phyloP scores from a whole-genome alignment of 2,329 filamentous ascomycete species.

The Neonectria ditissima region DNA sequence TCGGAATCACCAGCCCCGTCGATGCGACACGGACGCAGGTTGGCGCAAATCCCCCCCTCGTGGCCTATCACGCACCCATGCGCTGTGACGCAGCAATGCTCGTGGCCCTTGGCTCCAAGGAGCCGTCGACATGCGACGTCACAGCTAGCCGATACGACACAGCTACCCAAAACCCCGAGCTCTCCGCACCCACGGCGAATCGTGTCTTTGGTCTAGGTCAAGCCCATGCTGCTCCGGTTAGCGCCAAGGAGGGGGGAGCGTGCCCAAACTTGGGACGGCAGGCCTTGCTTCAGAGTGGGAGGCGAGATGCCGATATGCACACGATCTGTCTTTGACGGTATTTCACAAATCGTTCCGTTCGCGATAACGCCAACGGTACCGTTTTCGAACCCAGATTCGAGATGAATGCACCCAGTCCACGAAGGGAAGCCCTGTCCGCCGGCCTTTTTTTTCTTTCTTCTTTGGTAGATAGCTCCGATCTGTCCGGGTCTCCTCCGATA shows the following conservation, averaged over 20 bases:
- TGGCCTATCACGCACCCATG: slow-evolving; percentile 21
- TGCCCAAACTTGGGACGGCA: background rate
- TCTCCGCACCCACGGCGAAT: background rate
- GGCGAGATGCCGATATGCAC: background rate
- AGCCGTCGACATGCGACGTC: slow-evolving; percentile 24
- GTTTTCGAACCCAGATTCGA: background rate
- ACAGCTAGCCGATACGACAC: slow-evolving; percentile 19
- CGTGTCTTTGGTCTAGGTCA: slow-evolving; percentile 3
- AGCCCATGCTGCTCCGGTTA: slow-evolving; percentile 2
- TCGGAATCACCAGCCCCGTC: slow-evolving; percentile 14
- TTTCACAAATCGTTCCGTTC: background rate
- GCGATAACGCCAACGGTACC: background rate
- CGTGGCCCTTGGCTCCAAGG: background rate
- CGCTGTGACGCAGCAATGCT: slow-evolving; percentile 15
- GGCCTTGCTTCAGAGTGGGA: slow-evolving; percentile 2
- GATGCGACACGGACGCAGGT: slow-evolving; percentile 16
- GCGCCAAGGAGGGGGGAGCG: background rate
- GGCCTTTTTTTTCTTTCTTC: background rate
- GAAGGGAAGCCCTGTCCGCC: background rate
- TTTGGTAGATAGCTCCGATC: background rate
- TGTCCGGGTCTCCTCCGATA: background rate
- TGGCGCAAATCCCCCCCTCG: background rate
- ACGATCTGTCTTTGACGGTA: background rate
- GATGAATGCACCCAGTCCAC: background rate
- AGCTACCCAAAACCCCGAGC: slow-evolving; percentile 6